A percentile compares a stretch with the other conserved stretches of the same genome.
Conservation (phyloP, 495 filamentous ascomycete species). For the Ramalina intermedia region DNA sequence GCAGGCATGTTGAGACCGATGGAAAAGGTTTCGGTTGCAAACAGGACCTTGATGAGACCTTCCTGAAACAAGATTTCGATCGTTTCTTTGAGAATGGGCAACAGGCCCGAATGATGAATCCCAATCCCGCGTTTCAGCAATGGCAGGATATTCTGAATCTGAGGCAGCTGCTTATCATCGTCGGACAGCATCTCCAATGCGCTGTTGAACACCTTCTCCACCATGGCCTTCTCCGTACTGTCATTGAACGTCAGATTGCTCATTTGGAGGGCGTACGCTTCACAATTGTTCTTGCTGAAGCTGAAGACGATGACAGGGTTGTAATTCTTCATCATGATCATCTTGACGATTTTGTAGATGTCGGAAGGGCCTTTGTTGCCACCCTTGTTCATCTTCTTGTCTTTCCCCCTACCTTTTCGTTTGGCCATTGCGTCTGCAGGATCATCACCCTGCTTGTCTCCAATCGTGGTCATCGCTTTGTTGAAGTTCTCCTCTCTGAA, state of each 20-base stretch:
- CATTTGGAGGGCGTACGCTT: conserved; percentile 71
- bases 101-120: conserved; percentile 88
- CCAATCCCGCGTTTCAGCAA: conserved; percentile 84
- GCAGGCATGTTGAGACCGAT: conserved; percentile 99
- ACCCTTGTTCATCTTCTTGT: conserved; percentile 82
- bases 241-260: conserved; percentile 88
- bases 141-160: conserved; percentile 84
- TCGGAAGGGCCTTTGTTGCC: conserved; percentile 59
- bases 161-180: conserved; percentile 72
- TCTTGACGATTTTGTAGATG: conserved; percentile 92
- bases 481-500: conserved; percentile 97
- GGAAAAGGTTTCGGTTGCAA: conserved; percentile 96
- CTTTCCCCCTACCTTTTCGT: conserved; percentile 71
- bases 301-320: conserved; percentile 98
- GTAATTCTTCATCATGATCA: conserved; percentile 93
- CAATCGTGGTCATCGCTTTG: conserved; percentile 77
- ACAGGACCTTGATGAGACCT: conserved; percentile 91
- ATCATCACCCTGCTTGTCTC: conserved; percentile 78
- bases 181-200: conserved; percentile 82
- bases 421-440: conserved; percentile 63
- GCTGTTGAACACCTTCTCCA: conserved; percentile 80
- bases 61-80: conserved; percentile 99
- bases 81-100: conserved; percentile 94
- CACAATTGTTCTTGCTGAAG: conserved; percentile 95
- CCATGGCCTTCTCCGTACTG: conserved; percentile 90